Conservation (phyloP, 768 basidiomycete species). For the Pisolithus tinctorius region DNA sequence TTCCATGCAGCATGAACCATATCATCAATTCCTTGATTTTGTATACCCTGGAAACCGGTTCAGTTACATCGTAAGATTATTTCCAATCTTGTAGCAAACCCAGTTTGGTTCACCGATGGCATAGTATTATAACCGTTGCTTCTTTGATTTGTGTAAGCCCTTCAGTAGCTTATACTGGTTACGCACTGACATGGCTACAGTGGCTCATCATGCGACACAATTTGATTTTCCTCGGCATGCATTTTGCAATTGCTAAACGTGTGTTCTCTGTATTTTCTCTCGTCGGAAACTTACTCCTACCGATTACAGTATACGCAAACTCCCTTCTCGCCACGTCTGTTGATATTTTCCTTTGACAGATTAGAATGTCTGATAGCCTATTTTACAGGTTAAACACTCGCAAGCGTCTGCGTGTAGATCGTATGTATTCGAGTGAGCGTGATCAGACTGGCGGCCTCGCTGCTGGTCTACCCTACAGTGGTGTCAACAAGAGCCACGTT, state of each 20-base stretch:
- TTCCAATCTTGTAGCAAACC: neutral
- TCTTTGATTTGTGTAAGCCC: slow-evolving; percentile 26
- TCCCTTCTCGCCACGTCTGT: slow-evolving; percentile 29
- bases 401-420: slow-evolving; percentile 23
- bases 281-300: neutral
- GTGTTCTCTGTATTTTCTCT: neutral
- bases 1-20: slow-evolving; percentile 34
- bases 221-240: slow-evolving; percentile 30
- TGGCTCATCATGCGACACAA: slow-evolving; percentile 30
- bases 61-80: slow-evolving; percentile 34
- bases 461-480: slow-evolving; percentile 4
- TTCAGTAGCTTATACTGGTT: neutral
- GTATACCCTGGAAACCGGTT: slow-evolving; percentile 48
- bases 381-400: slow-evolving; percentile 23
- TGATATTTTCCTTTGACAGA: neutral
- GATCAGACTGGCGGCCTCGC: slow-evolving; percentile 10
- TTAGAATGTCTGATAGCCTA: neutral
- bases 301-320: slow-evolving; percentile 24
- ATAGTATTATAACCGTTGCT: slow-evolving; percentile 26
- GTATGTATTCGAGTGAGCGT: slow-evolving; percentile 21
- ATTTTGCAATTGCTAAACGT: slow-evolving; percentile 30
- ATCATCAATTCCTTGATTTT: slow-evolving; percentile 43
- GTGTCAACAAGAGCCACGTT: slow-evolving; percentile 13
- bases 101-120: neutral
- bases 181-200: slow-evolving; percentile 4